Evolutionary conservation across 1,284 basidiomycete genomes (phyloP), one percentile per base, ranked within the genome.

Genomic region (Peniophora sp.): DNA sequence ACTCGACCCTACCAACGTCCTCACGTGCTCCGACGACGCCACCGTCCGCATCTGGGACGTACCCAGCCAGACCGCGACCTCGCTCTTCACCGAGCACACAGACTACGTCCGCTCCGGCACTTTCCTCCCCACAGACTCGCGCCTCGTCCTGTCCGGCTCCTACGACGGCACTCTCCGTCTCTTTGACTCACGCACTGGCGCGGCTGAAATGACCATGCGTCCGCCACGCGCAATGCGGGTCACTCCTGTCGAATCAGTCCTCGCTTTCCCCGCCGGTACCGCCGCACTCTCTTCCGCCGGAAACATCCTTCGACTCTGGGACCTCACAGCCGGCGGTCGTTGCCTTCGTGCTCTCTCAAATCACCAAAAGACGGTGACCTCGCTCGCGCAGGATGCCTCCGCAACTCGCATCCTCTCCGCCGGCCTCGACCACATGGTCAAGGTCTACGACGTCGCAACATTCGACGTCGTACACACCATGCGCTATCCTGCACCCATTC

Each of bases 381-480:
- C 88, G 20, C 75, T 98, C 23, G 74, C 89, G 3, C 92, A 95
- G 67, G 85, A 93, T 62, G 68, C 85, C 15, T 78, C 78, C 50
- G 79, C 85, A 17, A 79, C 83, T 57, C 79, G 95, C 23, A 76
- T 99, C 2, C 74, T 99, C 45, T 94, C 92, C 0, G 97, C 90
- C 34, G 85, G 91, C 32, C 72, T 99, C 54, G 97, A 99, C 65
- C 93, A 95, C 58, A 88, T 99, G 83, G 92, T 99, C 53, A 99
- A 99, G 70, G 94, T 98, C 20, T 99, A 99, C 71, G 95, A 99
- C 64, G 85, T 96, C 47, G 84, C 89, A 62, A 86, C 87, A 36
- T 96, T 95, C 74, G 89, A 90, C 60, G 97, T 99, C 24, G 87
- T 96, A 9, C 97, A 99, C 65, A 98, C 97, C 0, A 99, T 99